Base-by-base conservation (phyloP, 2,329 filamentous ascomycete species). In the Dothidotthia symphoricarpi region DNA sequence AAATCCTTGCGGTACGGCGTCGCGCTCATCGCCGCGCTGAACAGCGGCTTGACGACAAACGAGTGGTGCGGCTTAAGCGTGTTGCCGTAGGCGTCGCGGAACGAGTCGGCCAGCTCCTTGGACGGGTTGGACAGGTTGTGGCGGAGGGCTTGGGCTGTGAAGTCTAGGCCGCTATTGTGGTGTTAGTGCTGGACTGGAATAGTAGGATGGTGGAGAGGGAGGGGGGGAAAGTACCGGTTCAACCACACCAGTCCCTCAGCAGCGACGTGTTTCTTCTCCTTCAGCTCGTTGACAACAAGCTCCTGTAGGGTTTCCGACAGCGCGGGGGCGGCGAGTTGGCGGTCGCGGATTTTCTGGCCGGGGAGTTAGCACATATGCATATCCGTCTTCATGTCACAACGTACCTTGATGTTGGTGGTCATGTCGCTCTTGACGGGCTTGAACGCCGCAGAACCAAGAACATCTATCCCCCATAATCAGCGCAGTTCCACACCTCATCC, bases 1-100 rank as follows among this genome's bases (percentile, higher is more conserved):
- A 98, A 97, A 69, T 91, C 87, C 67, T 87, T 88, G 55, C 91
- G 82, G 77, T 96, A 95, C 2, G 93, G 93, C 53, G 86, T 91
- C 13, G 89, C 90, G 55, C 81, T 80, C 89, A 98, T 95, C 66
- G 91, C 91, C 46, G 89, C 85, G 57, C 78, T 86, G 78, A 97
- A 97, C 64, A 96, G 77, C 45, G 88, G 88, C 78, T 95, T 95
- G 59, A 96, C 74, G 47, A 96, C 58, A 70, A 95, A 89, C 63
- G 77, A 82, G 76, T 98, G 93, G 75, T 95, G 83, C 16, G 86
- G 86, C 75, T 95, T 95, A 59, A 98, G 85, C 33, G 91, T 96
- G 57, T 74, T 75, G 64, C 78, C 80, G 73, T 98, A 98, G 54
- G 90, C 87, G 39, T 74, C 72, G 59, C 86, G 83, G 84, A 98